Evolutionary conservation across 495 filamentous ascomycete species (phyloP), one percentile per base, ranked within the genome.

Genomic region (Lepraria neglecta): DNA sequence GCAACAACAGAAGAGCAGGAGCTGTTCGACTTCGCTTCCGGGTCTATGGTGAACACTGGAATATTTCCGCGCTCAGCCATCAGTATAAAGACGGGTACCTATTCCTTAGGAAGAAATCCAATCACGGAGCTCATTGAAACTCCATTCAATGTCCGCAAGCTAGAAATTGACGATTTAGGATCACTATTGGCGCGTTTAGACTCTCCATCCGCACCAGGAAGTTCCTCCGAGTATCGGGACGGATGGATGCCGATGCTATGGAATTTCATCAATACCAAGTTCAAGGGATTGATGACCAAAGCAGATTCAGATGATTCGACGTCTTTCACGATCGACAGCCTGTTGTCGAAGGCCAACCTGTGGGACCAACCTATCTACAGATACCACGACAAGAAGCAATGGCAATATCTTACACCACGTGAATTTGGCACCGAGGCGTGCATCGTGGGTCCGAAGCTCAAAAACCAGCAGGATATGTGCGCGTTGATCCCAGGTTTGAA

Each of bases 171-270:
- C 11, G 56, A 72, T 19, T 0, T 63, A 0, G 44, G 45, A 9
- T 3, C 3, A 15, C 21, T 63, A 7, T 24, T 63, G 6, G 45
- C 24, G 14, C 56, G 27, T 5, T 43, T 30, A 4, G 15, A 45
- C 15, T 53, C 46, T 0, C 61, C 35, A 47, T 64, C 44, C 65
- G 28, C 27, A 1, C 3, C 12, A 3, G 12, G 12, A 38, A 38
- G 9, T 27, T 15, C 56, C 27, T 30, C 17, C 10, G 46, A 52
- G 1, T 4, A 6, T 3, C 47, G 47, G 0, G 61, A 67, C 19
- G 19, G 35, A 53, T 73, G 71, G 71, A 63, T 69, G 4, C 17
- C 15, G 15, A 40, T 59, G 27, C 60, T 73, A 42, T 73, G 71
- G 71, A 42, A 38, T 4, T 69, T 68, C 35, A 62, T 66, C 38